Base-by-base conservation (phyloP, 2,329 filamentous ascomycete genomes). In the Elsinoe ampelina region DNA sequence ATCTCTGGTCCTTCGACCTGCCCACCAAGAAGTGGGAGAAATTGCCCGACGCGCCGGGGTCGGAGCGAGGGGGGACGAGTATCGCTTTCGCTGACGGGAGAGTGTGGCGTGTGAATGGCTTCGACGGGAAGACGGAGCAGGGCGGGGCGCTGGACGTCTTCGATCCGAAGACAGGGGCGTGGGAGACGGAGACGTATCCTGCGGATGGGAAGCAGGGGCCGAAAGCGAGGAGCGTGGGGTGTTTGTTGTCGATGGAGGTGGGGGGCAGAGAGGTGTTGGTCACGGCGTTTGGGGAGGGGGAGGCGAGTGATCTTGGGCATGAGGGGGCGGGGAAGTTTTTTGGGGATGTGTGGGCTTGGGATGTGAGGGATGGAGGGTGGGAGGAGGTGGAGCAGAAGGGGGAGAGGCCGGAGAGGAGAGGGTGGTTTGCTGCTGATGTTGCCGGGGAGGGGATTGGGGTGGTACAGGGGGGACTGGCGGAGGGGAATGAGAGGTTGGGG, bases 41-140 rank as follows among this genome's bases (percentile, higher is more conserved):
- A 64, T 75, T 88, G 12, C 77, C 84, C 0, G 69, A 80, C 6
- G 88, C 87, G 0, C 87, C 87, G 0, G 84, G 79, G 1, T 80
- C 84, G 6, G 73, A 80, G 0, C 78, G 88, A 48, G 83, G 83
- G 19, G 88, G 87, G 1, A 74, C 86, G 0, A 80, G 82, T 3
- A 81, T 95, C 22, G 81, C 84, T 1, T 78, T 84, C 54, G 77
- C 77, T 43, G 77, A 79, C 55, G 81, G 80, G 20, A 79, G 82
- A 20, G 69, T 95, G 5, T 95, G 85, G 71, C 80, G 89, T 26
- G 91, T 89, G 73, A 87, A 89, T 60, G 89, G 89, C 0, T 92
- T 85, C 63, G 86, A 92, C 67, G 88, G 86, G 0, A 73, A 77
- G 43, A 73, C 66, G 0, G 86, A 91, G 64, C 75, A 87, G 48